Evolutionary conservation across 495 filamentous ascomycete genomes (phyloP).

Genomic region (Neurospora sp.): DNA sequence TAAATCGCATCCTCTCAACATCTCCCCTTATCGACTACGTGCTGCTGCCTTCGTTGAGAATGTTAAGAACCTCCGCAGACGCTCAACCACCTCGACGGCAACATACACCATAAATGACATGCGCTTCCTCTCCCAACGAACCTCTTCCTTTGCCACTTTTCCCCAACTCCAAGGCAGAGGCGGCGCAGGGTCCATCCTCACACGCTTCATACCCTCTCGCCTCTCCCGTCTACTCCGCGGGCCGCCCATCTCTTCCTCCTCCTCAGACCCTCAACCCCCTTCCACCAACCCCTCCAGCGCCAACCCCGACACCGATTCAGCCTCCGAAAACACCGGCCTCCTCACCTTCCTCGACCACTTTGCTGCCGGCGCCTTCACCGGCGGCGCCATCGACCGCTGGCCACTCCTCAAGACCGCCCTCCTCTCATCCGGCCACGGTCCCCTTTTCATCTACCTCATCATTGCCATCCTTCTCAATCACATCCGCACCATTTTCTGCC

Average conservation of each 20-base stretch:
- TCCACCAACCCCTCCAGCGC: neutral
- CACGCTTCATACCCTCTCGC: neutral
- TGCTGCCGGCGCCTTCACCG: conserved; percentile 2
- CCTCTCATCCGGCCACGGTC: conserved; percentile 4
- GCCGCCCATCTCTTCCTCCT: neutral
- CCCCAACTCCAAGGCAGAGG: neutral
- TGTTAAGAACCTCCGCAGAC: neutral
- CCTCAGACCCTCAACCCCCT: neutral
- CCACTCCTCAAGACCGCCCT: conserved; percentile 2
- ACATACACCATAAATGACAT: conserved; percentile 11
- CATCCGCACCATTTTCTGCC: conserved; percentile 10
- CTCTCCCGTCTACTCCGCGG: neutral
- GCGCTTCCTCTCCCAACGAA: neutral
- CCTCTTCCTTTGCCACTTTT: conserved; percentile 3
- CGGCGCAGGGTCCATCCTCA: neutral
- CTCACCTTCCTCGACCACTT: conserved; percentile 3
- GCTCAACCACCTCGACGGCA: neutral
- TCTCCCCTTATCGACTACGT: neutral
- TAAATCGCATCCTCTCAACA: neutral
- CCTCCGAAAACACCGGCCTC: neutral
- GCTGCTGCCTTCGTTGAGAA: neutral
- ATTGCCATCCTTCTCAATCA: conserved; percentile 15
- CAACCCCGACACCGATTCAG: neutral
- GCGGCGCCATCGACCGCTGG: neutral
- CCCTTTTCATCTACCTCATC: conserved; percentile 1